These are phyloP conservation scores for Sphaerulina vaccinii DNA, from an alignment of 2,329 filamentous ascomycete genomes.

Conservation along the genomic window DNA sequence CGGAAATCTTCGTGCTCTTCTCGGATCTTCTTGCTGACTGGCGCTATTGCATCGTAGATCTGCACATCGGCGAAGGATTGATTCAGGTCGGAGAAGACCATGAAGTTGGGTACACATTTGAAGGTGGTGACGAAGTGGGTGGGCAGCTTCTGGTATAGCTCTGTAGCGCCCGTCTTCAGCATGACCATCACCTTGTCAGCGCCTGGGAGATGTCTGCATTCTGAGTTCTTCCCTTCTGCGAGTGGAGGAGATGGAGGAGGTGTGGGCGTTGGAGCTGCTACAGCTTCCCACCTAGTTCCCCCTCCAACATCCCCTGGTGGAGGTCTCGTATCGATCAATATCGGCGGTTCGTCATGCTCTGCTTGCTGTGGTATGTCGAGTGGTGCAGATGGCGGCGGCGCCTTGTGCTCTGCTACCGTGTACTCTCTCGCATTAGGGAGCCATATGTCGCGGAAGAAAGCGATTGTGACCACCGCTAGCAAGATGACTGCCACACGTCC, in stretches of 20 bases:
- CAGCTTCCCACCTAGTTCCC: conserved; percentile 3
- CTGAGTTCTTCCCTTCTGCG: conserved; percentile 1
- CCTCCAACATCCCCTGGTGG: no score
- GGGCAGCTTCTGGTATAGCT: conserved; percentile 57
- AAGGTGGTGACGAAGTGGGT: conserved; percentile 57
- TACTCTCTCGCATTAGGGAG: conserved; percentile 19
- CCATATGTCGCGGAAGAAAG: conserved; percentile 31
- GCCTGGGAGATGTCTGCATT: conserved; percentile 31
- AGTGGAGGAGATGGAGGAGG: background rate
- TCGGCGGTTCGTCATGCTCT: conserved; percentile 1
- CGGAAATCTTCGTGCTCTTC: conserved; percentile 37
- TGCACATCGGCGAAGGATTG: conserved; percentile 46
- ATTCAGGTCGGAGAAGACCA: conserved; percentile 55
- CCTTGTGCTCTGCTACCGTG: conserved; percentile 6
- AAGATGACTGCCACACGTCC: conserved; percentile 28
- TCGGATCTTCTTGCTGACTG: conserved; percentile 30
- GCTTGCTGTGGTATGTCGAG: background rate
- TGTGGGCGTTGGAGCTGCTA: background rate
- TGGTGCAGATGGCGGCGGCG: no score
- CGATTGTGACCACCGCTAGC: conserved; percentile 26
- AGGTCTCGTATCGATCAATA: conserved; percentile 2
- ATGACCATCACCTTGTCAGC: conserved; percentile 56
- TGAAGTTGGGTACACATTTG: conserved; percentile 45
- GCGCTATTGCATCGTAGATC: conserved; percentile 36
- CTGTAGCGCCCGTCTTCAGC: conserved; percentile 60